Evolutionary conservation across 1,284 basidiomycete species (phyloP).

Genomic region (Naganishia albida): DNA sequence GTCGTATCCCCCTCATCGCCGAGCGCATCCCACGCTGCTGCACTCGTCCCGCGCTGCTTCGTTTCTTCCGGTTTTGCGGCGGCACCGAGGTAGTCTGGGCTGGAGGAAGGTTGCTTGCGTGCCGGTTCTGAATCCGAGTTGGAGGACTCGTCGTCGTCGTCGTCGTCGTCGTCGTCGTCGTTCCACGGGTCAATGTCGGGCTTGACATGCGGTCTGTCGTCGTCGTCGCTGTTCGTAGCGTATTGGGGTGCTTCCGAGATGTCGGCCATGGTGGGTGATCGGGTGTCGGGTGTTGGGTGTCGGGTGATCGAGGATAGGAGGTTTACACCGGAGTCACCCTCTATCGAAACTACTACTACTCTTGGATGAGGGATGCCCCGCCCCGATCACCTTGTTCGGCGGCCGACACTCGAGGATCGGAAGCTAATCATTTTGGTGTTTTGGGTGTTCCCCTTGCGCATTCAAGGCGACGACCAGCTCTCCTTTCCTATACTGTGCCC

Average conservation of each 20-base stretch:
- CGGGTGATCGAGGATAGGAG: not conserved
- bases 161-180: slow-evolving; percentile 22
- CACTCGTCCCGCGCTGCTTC: not conserved
- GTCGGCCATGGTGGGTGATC: slow-evolving; percentile 4
- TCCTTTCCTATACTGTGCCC: not conserved
- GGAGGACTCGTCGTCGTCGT: slow-evolving; percentile 9
- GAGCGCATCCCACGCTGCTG: slow-evolving; percentile 23
- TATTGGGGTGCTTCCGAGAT: slow-evolving; percentile 11
- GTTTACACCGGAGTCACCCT: not conserved
- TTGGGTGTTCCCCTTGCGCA: not conserved
- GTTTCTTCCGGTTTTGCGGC: not conserved
- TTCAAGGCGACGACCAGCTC: not conserved
- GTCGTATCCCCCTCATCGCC: slow-evolving; percentile 1
- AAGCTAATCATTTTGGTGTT: slow-evolving; percentile 21
- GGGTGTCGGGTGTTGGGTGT: not conserved
- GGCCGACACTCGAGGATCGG: not conserved
- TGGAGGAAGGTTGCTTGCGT: not conserved
- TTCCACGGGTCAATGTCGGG: slow-evolving; percentile 13
- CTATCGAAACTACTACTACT: not conserved
- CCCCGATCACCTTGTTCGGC: not conserved
- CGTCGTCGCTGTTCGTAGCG: slow-evolving; percentile 23
- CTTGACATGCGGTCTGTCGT: not conserved
- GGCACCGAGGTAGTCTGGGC: slow-evolving; percentile 7
- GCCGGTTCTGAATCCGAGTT: not conserved
- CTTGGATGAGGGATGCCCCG: too few relatives aligned